Evolutionary conservation across 1,139 yeast genomes (phyloP).

Genomic region (Candida buenavistaensis): DNA sequence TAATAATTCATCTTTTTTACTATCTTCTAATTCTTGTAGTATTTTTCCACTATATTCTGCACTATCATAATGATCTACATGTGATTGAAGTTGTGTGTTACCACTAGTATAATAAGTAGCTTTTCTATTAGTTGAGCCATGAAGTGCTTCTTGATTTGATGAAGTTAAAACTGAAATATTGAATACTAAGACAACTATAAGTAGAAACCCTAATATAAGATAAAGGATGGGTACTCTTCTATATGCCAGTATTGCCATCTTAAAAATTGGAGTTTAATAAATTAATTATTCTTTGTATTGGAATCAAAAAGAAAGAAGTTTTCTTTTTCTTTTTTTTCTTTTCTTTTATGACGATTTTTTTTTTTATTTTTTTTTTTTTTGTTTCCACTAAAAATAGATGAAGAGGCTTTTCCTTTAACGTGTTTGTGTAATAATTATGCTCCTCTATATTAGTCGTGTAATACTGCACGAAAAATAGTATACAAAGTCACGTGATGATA

Average conservation of each 20-base stretch:
- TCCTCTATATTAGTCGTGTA: no score
- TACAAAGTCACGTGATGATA: no score
- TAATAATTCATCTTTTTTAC: constrained; percentile 14
- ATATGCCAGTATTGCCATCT: not conserved
- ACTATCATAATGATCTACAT: constrained; percentile 13
- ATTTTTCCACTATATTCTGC: constrained; percentile 11
- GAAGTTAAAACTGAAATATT: constrained; percentile 13
- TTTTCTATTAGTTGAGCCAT: constrained; percentile 1
- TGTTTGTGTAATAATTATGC: no score
- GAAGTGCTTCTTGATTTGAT: constrained; percentile 2
- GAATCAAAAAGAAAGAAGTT: no score
- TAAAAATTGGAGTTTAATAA: no score
- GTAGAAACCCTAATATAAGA: constrained; percentile 10
- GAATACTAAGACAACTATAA: constrained; percentile 11
- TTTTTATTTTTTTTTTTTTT: no score
- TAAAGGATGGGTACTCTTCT: constrained; percentile 14
- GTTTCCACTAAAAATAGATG: no score
- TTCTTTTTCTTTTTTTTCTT: no score
- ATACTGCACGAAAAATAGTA: no score
- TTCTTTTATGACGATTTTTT: no score
- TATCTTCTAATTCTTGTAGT: constrained; percentile 14
- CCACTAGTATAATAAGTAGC: constrained; percentile 14
- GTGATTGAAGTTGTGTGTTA: constrained; percentile 11
- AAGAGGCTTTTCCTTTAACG: no score
- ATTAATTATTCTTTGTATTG: no score